Evolutionary conservation across 805 yeast species (phyloP), one percentile per base, ranked within the genome.

Genomic region (Saturnispora silvae): DNA sequence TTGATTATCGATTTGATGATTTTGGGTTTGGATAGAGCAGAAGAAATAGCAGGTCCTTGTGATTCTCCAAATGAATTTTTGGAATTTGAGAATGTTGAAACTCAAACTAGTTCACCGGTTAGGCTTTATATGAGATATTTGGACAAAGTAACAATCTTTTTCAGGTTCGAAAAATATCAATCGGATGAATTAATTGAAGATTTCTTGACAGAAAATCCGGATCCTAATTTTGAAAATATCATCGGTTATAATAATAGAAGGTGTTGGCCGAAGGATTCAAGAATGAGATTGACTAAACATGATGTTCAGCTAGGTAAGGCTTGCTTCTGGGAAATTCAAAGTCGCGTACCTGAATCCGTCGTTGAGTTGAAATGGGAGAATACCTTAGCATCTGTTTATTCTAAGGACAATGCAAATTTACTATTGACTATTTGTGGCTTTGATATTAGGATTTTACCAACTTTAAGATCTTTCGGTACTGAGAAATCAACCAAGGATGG

Each of bases 241-340:
- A 75, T 81, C 25, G 94, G 94, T 0, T 89, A 86, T 56, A 82
- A 81, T 50, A 89, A 85, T 47, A 81, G 81, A 47, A 76, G 77
- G 35, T 86, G 96, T 53, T 92, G 99, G 99, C 96, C 98, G 3
- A 64, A 82, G 31, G 97, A 92, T 53, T 64, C 78, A 16, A 71
- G 96, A 41, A 92, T 92, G 97, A 72, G 85, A 46, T 60, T 92
- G 34, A 77, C 87, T 76, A 68, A 96, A 31, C 80, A 77, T 41
- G 98, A 92, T 60, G 96, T 89, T 4, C 82, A 85, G 46, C 64
- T 92, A 5, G 98, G 97, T 2, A 65, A 92, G 40, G 96, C 97
- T 1, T 81, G 78, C 0, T 84, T 81, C 53, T 85, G 96, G 95
- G 96, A 92, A 55, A 60, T 92, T 25, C 67, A 75, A 28, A 77